Evolutionary conservation across 352 stramenopile species (phyloP).

Genomic region (Phytophthora sp.): DNA sequence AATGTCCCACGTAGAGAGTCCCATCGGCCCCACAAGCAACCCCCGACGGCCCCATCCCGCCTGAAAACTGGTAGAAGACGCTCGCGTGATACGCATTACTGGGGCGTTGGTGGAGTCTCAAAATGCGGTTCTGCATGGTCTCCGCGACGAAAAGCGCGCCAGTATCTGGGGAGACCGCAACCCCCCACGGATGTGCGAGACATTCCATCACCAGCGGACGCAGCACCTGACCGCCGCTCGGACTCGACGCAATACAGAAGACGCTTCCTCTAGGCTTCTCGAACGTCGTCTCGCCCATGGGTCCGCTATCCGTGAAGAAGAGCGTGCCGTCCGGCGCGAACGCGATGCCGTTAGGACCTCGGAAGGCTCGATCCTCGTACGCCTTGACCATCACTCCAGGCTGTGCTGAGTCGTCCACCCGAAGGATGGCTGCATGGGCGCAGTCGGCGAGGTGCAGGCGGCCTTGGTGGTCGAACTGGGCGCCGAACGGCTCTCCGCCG

Average conservation of each 20-base stretch:
- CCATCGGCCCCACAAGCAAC: constrained; percentile 67
- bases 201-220: constrained; percentile 73
- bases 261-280: constrained; percentile 78
- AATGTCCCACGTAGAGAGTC: constrained; percentile 82
- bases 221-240: constrained; percentile 75
- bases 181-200: constrained; percentile 82
- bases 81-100: constrained; percentile 72
- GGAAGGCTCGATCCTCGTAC: constrained; percentile 85
- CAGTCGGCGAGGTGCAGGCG: constrained; percentile 76
- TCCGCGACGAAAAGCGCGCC: constrained; percentile 76
- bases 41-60: constrained; percentile 79
- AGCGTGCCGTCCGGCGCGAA: constrained; percentile 65
- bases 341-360: constrained; percentile 69
- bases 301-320: constrained; percentile 89
- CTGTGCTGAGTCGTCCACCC: constrained; percentile 63
- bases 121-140: constrained; percentile 81
- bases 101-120: constrained; percentile 72
- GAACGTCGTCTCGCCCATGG: constrained; percentile 86
- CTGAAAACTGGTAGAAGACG: constrained; percentile 87
- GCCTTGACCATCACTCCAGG: constrained; percentile 79
- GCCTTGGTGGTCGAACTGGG: constrained; percentile 64
- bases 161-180: constrained; percentile 47
- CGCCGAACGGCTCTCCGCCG: constrained; percentile 69
- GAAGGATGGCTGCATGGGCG: constrained; percentile 73
- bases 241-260: constrained; percentile 71